Base-by-base conservation (phyloP, 1,139 yeast species). In the Debaryomycetaceae sp. region DNA sequence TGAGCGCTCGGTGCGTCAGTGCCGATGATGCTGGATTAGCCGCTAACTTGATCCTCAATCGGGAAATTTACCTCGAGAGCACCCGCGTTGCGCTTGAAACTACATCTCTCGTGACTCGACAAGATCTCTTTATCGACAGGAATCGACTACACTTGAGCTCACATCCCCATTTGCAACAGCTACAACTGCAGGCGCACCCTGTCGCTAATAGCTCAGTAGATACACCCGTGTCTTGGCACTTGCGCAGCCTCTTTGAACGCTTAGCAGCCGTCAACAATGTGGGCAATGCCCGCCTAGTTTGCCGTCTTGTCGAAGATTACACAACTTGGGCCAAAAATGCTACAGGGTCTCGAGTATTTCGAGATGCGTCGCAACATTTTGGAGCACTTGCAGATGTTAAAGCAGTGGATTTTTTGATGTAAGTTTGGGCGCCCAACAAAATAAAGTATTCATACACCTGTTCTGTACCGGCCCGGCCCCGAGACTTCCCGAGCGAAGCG, bases 301-400 rank as follows among this genome's bases (percentile, higher is more conserved):
- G 37, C 3, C 53, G 54, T 15, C 43, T 71, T 21, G 33, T 65
- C 12, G 32, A 33, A 4, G 55, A 55, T 23, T 70, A 48, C 39
- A 37, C 43, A 6, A 27, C 35, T 1, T 70, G 77, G 77, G 55
- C 55, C 5, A 67, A 71, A 0, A 42, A 44, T 11, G 39, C 44
- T 2, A 51, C 53, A 27, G 45, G 36, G 7, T 58, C 62, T 61
- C 26, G 26, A 6, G 12, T 8, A 8, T 24, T 24, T 13, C 58
- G 55, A 28, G 75, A 68, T 13, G 37, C 68, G 26, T 58, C 57
- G 37, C 56, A 52, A 34, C 51, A 58, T 23, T 49, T 63, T 16
- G 60, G 58, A 26, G 65, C 59, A 4, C 45, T 64, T 16, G 55
- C 49, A 13, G 59, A 55, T 11, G 37, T 55, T 23, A 53, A 47